Percentiles rank a stretch among this genome's conserved stretches.
Conservation (phyloP, 768 basidiomycete species). For the Trametes elegans region DNA sequence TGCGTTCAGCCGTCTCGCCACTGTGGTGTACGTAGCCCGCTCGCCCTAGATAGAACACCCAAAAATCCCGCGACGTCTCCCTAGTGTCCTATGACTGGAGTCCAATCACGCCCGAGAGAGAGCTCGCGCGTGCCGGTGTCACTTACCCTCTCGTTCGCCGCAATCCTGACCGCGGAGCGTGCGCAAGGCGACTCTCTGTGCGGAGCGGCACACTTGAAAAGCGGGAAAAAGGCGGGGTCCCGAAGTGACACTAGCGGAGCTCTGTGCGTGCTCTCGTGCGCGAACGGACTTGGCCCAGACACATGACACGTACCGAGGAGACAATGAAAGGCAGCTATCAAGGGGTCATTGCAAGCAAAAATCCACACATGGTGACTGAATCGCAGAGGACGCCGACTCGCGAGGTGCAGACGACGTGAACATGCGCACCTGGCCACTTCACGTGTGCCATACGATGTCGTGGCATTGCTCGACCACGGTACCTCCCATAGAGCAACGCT, state of each 20-base stretch:
- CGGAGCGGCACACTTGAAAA: constrained; percentile 5
- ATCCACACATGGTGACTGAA: constrained; percentile 3
- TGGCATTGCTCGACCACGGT: constrained; percentile 22
- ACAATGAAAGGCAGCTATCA: constrained; percentile 36
- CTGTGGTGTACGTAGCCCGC: constrained; percentile 39
- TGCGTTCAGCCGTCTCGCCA: background rate
- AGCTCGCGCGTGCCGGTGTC: constrained; percentile 48
- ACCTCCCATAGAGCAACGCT: constrained; percentile 22
- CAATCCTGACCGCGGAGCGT: constrained; percentile 8
- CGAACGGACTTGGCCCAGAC: constrained; percentile 25
- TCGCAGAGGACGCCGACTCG: constrained; percentile 4
- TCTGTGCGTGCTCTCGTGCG: constrained; percentile 37
- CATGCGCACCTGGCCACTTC: constrained; percentile 13
- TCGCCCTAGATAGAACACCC: constrained; percentile 33
- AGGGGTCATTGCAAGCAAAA: constrained; percentile 38
- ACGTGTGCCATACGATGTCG: background rate
- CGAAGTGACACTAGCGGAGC: constrained; percentile 50
- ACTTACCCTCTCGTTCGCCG: constrained; percentile 39
- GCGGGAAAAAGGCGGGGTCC: constrained; percentile 40
- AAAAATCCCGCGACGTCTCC: constrained; percentile 48
- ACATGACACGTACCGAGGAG: constrained; percentile 51
- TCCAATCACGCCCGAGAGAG: constrained; percentile 12
- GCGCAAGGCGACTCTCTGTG: constrained; percentile 12
- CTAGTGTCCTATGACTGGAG: constrained; percentile 37
- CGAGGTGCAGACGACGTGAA: constrained; percentile 18